Conservation (phyloP, 1,284 basidiomycete genomes). For the Naganishia sp. region DNA sequence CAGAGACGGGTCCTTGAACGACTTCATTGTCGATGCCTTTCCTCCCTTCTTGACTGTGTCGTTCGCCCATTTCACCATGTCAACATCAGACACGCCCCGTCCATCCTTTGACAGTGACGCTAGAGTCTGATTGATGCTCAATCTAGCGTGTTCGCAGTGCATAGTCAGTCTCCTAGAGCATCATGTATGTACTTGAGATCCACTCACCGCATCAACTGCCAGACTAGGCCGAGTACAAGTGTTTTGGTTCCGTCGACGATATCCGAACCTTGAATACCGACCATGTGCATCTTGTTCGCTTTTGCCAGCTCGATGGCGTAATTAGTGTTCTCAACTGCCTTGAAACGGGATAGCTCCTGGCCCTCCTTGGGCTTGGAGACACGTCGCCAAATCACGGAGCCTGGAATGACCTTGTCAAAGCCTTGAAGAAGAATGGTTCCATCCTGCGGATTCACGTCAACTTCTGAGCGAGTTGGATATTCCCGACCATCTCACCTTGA, state of each 20-base stretch:
- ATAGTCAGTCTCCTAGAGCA: neutral
- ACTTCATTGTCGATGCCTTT: constrained; percentile 70
- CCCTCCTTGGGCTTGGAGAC: constrained; percentile 89
- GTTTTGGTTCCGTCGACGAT: constrained; percentile 92
- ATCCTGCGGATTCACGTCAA: constrained; percentile 54
- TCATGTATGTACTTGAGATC: neutral
- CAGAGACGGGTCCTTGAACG: constrained; percentile 92
- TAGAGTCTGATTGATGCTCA: constrained; percentile 92
- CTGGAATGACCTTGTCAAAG: constrained; percentile 92
- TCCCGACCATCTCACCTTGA: constrained; percentile 61
- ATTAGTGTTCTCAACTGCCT: constrained; percentile 97
- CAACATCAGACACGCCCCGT: constrained; percentile 81
- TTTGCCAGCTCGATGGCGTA: constrained; percentile 91
- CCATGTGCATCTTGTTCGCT: constrained; percentile 90
- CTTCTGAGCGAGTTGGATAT: too few species aligned
- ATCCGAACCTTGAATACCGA: constrained; percentile 96
- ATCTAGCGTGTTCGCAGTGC: constrained; percentile 37
- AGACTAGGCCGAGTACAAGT: constrained; percentile 90
- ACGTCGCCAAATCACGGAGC: constrained; percentile 88
- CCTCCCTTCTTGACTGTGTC: constrained; percentile 75
- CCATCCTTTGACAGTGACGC: constrained; percentile 71
- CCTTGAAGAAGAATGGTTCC: constrained; percentile 89
- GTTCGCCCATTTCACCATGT: constrained; percentile 97
- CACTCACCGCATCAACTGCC: constrained; percentile 90
- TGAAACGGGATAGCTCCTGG: constrained; percentile 87